A percentile compares a stretch with the other conserved stretches of the same genome.
These are phyloP conservation scores for Sextonia rubra DNA, from an alignment of 164 flowering plant species.

Conservation along the genomic window DNA sequence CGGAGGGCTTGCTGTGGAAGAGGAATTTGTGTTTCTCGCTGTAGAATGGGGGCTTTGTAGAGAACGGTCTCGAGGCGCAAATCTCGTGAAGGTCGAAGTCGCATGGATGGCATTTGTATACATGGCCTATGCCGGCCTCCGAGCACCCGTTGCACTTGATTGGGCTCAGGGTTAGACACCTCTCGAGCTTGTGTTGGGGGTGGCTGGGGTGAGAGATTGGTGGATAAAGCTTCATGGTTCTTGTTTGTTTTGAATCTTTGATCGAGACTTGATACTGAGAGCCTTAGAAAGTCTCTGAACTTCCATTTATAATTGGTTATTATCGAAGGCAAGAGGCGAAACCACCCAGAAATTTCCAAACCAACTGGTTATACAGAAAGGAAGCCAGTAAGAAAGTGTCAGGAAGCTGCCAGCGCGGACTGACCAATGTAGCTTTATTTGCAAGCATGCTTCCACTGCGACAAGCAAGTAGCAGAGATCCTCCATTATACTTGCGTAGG, in stretches of 20 bases:
- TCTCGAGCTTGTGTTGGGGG: constrained; percentile 47
- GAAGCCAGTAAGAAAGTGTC: no score
- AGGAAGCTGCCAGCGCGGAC: no score
- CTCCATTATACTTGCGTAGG: no score
- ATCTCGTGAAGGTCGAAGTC: constrained; percentile 52
- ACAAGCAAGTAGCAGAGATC: no score
- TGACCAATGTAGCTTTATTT: no score
- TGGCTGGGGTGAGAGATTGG: constrained; percentile 49
- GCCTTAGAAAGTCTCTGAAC: no score
- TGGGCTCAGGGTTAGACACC: constrained; percentile 46
- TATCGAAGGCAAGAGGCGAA: no score
- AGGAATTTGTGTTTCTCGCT: constrained; percentile 43
- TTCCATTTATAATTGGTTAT: no score
- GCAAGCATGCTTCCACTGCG: no score
- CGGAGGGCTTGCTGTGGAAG: constrained; percentile 33
- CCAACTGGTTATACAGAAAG: no score
- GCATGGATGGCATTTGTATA: constrained; percentile 43
- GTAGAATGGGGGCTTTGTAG: constrained; percentile 41
- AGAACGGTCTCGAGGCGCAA: constrained; percentile 37
- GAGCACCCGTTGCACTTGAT: constrained; percentile 66
- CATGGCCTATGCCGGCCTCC: constrained; percentile 54
- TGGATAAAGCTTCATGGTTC: constrained; percentile 37
- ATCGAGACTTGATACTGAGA: no score
- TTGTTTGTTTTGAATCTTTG: neutral
- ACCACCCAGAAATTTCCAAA: no score